Percentiles rank a stretch among this genome's conserved stretches.
phyloP scores from a whole-genome alignment of 352 stramenopile genomes.

The Pilasporangium apinafurcum region DNA sequence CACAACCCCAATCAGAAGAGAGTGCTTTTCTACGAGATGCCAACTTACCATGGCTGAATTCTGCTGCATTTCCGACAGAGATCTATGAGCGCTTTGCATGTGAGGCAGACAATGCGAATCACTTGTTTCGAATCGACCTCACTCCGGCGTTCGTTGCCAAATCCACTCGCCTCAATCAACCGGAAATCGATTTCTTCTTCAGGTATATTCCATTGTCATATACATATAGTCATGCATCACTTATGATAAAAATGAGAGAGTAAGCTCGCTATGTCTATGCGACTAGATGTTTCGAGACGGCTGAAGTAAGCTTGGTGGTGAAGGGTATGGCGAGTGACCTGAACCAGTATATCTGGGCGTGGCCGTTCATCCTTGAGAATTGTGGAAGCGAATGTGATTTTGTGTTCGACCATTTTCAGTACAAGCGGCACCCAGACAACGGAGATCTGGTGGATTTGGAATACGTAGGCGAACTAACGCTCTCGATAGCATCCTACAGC shows the following conservation, averaged over 20 bases:
- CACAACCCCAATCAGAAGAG: no score
- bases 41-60: conserved; percentile 50
- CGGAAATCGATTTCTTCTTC: conserved; percentile 64
- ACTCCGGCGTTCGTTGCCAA: conserved; percentile 48
- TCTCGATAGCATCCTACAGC: conserved; percentile 74
- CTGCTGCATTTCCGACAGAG: conserved; percentile 33
- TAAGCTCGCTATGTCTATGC: conserved; percentile 1
- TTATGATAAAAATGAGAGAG: not conserved
- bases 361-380: conserved; percentile 75
- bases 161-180: conserved; percentile 36
- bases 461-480: conserved; percentile 56
- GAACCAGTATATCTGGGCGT: conserved; percentile 79
- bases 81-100: conserved; percentile 54
- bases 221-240: not conserved
- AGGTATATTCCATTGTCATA: conserved; percentile 5
- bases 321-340: conserved; percentile 77
- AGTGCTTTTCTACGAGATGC: conserved; percentile 6
- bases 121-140: conserved; percentile 61
- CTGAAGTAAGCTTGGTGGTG: conserved; percentile 70
- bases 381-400: conserved; percentile 65
- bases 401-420: conserved; percentile 75
- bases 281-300: conserved; percentile 61
- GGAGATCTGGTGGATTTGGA: conserved; percentile 55
- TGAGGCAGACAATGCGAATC: conserved; percentile 45
- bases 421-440: conserved; percentile 38